Base-by-base conservation (phyloP, 345 rosid species). In the Murraya paniculata region DNA sequence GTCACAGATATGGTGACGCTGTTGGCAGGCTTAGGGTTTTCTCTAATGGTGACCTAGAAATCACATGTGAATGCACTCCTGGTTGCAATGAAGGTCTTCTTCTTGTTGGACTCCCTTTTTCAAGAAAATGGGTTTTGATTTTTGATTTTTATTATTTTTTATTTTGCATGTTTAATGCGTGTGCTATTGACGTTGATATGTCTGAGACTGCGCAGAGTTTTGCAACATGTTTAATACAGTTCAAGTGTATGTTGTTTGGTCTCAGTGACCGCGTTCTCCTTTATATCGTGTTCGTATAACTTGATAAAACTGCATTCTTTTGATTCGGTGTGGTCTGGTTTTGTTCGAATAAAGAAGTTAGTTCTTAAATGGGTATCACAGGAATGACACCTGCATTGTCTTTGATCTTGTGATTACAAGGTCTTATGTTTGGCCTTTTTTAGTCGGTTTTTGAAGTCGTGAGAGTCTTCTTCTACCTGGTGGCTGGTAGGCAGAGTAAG, bases 21-120 rank as follows among this genome's bases (percentile, higher is more conserved):
- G 99, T 97, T 79, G 99, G 98, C 35, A 87, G 89, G 75, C 98
- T 97, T 93, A 97, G 97, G 98, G 98, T 97, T 97, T 91, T 91
- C 86, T 81, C 85, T 71, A 94, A 79, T 79, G 98, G 99, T 77
- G 95, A 94, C 72, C 98, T 97, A 76, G 97, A 89, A 77, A 94
- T 94, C 91, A 84, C 90, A 79, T 97, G 99, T 78, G 97, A 97
- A 86, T 97, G 99, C 92, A 91, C 98, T 31, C 98, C 97, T 28
- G 99, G 98, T 85, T 97, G 99, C 81, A 83, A 94, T 62, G 98
- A 97, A 97, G 99, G 99, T 97, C 88, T 76, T 80, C 78, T 71
- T 78, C 28, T 53, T 59, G 35, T 68, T 79, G 56, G 27, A 38
- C 13, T 53, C 8, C 62, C 64, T 19, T 53, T 41, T 64, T 76